Conservation (phyloP, 495 filamentous ascomycete species). For the Recurvomyces mirabilis region DNA sequence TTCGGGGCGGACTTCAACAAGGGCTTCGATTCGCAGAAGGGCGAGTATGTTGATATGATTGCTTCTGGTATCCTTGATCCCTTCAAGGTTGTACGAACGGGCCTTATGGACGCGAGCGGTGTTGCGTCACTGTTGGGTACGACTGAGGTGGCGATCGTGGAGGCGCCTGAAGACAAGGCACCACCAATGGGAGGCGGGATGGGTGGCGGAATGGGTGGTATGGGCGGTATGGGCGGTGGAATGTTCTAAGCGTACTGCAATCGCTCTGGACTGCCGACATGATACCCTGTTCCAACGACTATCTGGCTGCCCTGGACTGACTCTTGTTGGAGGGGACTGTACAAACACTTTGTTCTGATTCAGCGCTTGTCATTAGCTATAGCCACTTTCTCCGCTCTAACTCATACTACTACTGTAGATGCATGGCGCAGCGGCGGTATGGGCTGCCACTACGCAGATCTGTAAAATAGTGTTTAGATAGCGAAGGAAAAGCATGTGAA, state of each 20-base stretch:
- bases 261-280: background rate
- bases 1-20: slow-evolving; percentile 90
- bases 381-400: slow-evolving; percentile 3
- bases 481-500: slow-evolving; percentile 1
- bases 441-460: background rate
- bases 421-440: background rate
- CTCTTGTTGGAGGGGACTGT: too few relatives aligned
- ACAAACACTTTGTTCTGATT: slow-evolving; percentile 3
- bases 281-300: too few relatives aligned
- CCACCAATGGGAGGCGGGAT: slow-evolving; percentile 31
- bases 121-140: slow-evolving; percentile 95
- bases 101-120: slow-evolving; percentile 85
- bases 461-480: slow-evolving; percentile 21
- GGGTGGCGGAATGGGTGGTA: slow-evolving; percentile 30
- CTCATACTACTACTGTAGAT: background rate
- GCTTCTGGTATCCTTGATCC: slow-evolving; percentile 91
- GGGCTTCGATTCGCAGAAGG: slow-evolving; percentile 89
- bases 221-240: slow-evolving; percentile 38
- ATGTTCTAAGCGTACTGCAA: slow-evolving; percentile 37
- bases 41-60: slow-evolving; percentile 99
- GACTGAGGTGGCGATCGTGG: slow-evolving; percentile 93
- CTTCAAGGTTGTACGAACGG: slow-evolving; percentile 97
- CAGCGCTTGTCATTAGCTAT: slow-evolving; percentile 4
- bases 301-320: slow-evolving; percentile 2
- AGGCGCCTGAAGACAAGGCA: slow-evolving; percentile 87